Evolutionary conservation across 345 rosid genomes (phyloP), one percentile per base, ranked within the genome.

Genomic region (Excoecaria cochinchinensis): DNA sequence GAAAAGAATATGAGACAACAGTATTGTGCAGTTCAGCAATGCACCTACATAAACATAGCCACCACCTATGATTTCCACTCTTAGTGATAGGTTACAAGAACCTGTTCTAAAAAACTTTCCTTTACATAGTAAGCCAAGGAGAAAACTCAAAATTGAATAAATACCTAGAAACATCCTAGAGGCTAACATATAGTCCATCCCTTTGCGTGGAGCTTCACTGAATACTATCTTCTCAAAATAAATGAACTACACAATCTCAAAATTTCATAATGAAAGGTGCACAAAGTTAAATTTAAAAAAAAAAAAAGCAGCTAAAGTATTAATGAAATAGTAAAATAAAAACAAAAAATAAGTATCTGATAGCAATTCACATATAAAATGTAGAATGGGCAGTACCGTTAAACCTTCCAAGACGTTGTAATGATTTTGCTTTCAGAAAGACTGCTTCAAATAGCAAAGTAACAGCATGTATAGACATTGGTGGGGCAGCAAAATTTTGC

Each of bases 381-480:
- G 47, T n/a, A n/a, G 69, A 24, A 22, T 0, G 72, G 44, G 47
- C 44, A 71, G 56, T 80, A 89, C 92, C 95, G 77, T 62, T 80
- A 75, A 82, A 85, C 82, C 87, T 85, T 80, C 88, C 90, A 68
- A 90, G 89, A 72, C 81, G 84, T 70, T 87, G 89, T 79, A 89
- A 73, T 78, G 93, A 89, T 78, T 87, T 87, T 78, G 93, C 86
- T 77, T 89, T 89, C 2, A 91, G 87, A 77, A 87, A 84, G 70
- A 89, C 78, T 64, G 90, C 90, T 85, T 90, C 95, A 25, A 90
- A 76, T 15, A 90, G 82, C 66, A 90, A 84, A 75, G 84, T 87
- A 57, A 86, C 82, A 69, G 91, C 91, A 82, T 87, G 91, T 82
- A 86, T 76, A 44, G 95, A 91, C 93, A 91, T 85, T n/a, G 81